Base-by-base conservation (phyloP, 208 protist species). In the Leishmania martiniquensis region DNA sequence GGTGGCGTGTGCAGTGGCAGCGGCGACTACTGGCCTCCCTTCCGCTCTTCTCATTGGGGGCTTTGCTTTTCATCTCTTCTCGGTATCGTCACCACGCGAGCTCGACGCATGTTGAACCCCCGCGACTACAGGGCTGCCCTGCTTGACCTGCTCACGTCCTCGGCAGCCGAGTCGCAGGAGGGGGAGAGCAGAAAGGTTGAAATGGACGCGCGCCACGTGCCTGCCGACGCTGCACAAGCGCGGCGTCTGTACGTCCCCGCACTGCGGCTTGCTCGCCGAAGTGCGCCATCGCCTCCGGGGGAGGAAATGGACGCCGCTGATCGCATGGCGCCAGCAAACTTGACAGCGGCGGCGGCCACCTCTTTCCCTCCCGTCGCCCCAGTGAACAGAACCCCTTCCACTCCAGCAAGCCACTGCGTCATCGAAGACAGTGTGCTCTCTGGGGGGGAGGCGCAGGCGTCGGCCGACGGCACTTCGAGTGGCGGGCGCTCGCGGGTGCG, bases 101-200 rank as follows among this genome's bases (percentile, higher is more conserved):
- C 37, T 57, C 32, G 15, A n/a, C 69, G 39, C 34, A 80, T 78
- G 65, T 37, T 88, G 57, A 73, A 80, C 37, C 87, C 87, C 12
- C 71, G 80, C 7, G 78, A 72, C 29, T 89, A 91, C 47, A 73
- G 82, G 9, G 76, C 86, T 6, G 81, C 90, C 0, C 82, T 91
- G 52, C 71, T 89, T 5, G 87, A 91, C 37, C 80, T 81, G 63
- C 82, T 89, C 51, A 78, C 82, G n/a, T 69, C 82, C 0, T 67
- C 77, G 44, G 47, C 68, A 72, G 68, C 49, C 6, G 47, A 32
- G 4, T 37, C 47, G 17, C 65, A 51, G 39, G 39, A n/a, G 29
- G 29, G n/a, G 25, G 42, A 69, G 10, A 47, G 34, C 15, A 42
- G 32, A 10, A 15, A 2, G 42, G 25, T 29, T 10, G 65, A 42